A percentile compares a stretch with the other conserved stretches of the same genome.
Evolutionary conservation across 106 monocot genomes (phyloP).

Genomic region (Phalaenopsis equestris): DNA sequence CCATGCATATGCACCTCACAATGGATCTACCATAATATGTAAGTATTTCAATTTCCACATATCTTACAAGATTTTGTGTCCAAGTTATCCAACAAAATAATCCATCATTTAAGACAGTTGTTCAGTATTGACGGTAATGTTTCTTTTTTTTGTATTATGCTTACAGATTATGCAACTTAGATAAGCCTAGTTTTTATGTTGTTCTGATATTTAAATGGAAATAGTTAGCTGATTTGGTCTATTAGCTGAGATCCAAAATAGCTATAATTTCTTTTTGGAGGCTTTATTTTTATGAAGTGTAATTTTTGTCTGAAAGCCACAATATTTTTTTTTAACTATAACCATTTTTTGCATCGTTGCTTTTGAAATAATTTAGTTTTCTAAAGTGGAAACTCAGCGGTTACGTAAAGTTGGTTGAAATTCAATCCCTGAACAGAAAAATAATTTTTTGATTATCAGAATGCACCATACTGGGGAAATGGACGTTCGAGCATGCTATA

Average conservation of each 20-base stretch:
- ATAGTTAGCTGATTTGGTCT: background rate
- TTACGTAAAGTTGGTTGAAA: background rate
- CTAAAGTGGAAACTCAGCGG: background rate
- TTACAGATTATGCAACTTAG: background rate
- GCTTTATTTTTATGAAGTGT: background rate
- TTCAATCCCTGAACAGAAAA: background rate
- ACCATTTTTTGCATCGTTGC: background rate
- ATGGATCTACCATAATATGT: background rate
- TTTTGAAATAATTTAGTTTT: background rate
- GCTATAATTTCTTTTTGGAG: background rate
- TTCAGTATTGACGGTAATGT: background rate
- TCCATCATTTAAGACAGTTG: background rate
- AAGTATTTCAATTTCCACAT: background rate
- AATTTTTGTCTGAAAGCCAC: background rate
- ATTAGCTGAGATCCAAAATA: background rate
- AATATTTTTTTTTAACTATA: background rate
- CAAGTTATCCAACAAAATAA: background rate
- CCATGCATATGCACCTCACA: no score
- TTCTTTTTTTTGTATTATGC: background rate
- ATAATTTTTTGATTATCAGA: conserved; percentile 31
- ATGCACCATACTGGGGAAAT: conserved; percentile 97
- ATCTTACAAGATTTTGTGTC: background rate
- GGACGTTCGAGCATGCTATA: conserved; percentile 92
- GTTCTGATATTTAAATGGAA: background rate
- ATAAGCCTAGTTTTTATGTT: background rate